These are phyloP conservation scores for Kwoniella shivajii DNA, from an alignment of 1,284 basidiomycete genomes.

Conservation along the genomic window DNA sequence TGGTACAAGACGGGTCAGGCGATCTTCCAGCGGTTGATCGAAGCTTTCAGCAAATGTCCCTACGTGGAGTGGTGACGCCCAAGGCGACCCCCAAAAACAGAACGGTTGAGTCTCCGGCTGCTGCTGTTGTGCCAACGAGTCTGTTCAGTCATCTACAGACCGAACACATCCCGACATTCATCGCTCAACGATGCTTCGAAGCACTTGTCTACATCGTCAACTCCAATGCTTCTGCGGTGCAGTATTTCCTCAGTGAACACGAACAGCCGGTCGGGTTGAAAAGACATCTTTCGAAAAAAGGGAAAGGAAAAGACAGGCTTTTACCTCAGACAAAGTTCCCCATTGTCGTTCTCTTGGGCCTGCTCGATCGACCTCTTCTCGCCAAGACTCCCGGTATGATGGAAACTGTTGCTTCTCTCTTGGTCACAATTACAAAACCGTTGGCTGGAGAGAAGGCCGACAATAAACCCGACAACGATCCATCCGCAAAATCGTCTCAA, in stretches of 20 bases:
- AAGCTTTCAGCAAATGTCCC: constrained; percentile 89
- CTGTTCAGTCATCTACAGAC: constrained; percentile 68
- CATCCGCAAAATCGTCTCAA: constrained; percentile 34
- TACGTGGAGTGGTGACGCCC: constrained; percentile 65
- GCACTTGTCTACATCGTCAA: constrained; percentile 81
- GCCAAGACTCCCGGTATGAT: constrained; percentile 85
- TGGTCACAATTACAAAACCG: constrained; percentile 83
- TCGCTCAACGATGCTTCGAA: constrained; percentile 90
- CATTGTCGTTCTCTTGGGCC: constrained; percentile 78
- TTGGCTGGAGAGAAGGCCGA: constrained; percentile 57
- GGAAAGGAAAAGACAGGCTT: constrained; percentile 76
- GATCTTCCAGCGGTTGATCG: constrained; percentile 90
- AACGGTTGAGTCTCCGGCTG: constrained; percentile 50
- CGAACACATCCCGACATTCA: constrained; percentile 84
- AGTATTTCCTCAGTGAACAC: constrained; percentile 94
- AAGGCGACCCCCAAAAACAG: constrained; percentile 69
- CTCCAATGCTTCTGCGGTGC: constrained; percentile 75
- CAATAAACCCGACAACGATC: neutral
- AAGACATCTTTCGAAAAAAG: constrained; percentile 72
- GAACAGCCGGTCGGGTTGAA: constrained; percentile 77
- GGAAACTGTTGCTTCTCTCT: constrained; percentile 82
- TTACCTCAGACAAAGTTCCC: constrained; percentile 80
- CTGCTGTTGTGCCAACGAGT: constrained; percentile 40
- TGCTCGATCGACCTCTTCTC: constrained; percentile 80
- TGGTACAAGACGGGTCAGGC: constrained; percentile 91